These are phyloP conservation scores for Aphanoascus verrucosus DNA, from an alignment of 2,329 filamentous ascomycete species.

Conservation along the genomic window DNA sequence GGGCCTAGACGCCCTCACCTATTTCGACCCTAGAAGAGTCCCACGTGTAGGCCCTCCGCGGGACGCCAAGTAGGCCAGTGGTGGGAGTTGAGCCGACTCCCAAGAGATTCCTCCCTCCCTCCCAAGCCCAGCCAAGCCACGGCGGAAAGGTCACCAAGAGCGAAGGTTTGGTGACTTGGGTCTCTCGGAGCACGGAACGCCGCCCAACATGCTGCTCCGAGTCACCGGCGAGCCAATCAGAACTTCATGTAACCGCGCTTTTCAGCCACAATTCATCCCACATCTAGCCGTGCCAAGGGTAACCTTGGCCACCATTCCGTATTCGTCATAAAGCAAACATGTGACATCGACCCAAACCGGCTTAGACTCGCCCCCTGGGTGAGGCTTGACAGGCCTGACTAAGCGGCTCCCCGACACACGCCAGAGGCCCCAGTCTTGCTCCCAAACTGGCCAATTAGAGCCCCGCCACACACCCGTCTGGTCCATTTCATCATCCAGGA, in stretches of 20 bases:
- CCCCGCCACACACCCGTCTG: conserved; percentile 7
- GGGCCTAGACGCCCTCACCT: background rate
- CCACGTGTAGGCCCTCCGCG: background rate
- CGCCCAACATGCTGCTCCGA: background rate
- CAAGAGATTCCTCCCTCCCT: conserved; percentile 1
- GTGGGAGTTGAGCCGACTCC: background rate
- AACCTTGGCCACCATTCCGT: background rate
- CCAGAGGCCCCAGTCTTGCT: conserved; percentile 17
- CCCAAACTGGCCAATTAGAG: conserved; percentile 29
- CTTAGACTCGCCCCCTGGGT: background rate
- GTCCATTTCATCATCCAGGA: conserved; percentile 10
- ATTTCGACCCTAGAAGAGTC: background rate
- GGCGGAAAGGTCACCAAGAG: background rate
- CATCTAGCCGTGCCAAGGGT: background rate
- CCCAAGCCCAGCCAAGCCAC: conserved; percentile 4
- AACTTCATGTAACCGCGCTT: background rate
- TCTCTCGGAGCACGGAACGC: background rate
- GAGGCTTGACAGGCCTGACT: background rate
- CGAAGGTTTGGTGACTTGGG: background rate
- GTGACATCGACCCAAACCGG: background rate
- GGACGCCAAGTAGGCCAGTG: background rate
- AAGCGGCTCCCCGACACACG: conserved; percentile 2
- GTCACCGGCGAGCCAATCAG: background rate
- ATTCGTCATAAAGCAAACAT: background rate
- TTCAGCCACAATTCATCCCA: background rate